These are phyloP conservation scores for Aspergillus novoparasiticus DNA, from an alignment of 2,329 filamentous ascomycete genomes.

Conservation along the genomic window DNA sequence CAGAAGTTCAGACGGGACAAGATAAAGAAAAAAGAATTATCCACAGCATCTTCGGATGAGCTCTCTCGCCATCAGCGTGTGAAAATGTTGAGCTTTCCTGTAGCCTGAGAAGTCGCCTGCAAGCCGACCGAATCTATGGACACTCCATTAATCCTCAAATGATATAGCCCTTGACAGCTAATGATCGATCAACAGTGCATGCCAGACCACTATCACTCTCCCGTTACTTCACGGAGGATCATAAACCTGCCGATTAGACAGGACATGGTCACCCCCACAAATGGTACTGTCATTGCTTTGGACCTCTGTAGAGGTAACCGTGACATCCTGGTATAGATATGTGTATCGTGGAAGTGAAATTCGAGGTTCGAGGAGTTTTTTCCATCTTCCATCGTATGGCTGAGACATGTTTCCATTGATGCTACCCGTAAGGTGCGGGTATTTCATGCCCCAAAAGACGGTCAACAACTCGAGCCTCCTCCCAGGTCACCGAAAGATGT, in stretches of 20 bases:
- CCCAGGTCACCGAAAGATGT: slow-evolving; percentile 19
- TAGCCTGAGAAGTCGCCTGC: slow-evolving; percentile 14
- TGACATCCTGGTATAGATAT: slow-evolving; percentile 16
- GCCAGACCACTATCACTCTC: slow-evolving; percentile 6
- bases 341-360: slow-evolving; percentile 12
- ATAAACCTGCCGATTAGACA: slow-evolving; percentile 10
- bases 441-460: slow-evolving; percentile 14
- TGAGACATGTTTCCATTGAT: slow-evolving; percentile 16
- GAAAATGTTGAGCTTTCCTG: slow-evolving; percentile 15
- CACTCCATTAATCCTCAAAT: slow-evolving; percentile 10
- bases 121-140: slow-evolving; percentile 12
- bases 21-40: slow-evolving; percentile 6
- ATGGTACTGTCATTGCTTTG: slow-evolving; percentile 3
- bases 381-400: slow-evolving; percentile 15
- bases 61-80: slow-evolving; percentile 16
- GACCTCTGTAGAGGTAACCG: slow-evolving; percentile 11
- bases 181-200: slow-evolving; percentile 8
- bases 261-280: slow-evolving; percentile 4
- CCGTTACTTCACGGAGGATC: slow-evolving; percentile 10
- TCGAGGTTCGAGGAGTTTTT: slow-evolving; percentile 6
- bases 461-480: slow-evolving; percentile 15
- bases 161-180: slow-evolving; percentile 13
- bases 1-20: slow-evolving; percentile 6
- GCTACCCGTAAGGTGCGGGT: slow-evolving; percentile 18
- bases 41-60: slow-evolving; percentile 17